phyloP scores from a whole-genome alignment of 495 filamentous ascomycete genomes.

The Rostrohypoxylon terebratum region DNA sequence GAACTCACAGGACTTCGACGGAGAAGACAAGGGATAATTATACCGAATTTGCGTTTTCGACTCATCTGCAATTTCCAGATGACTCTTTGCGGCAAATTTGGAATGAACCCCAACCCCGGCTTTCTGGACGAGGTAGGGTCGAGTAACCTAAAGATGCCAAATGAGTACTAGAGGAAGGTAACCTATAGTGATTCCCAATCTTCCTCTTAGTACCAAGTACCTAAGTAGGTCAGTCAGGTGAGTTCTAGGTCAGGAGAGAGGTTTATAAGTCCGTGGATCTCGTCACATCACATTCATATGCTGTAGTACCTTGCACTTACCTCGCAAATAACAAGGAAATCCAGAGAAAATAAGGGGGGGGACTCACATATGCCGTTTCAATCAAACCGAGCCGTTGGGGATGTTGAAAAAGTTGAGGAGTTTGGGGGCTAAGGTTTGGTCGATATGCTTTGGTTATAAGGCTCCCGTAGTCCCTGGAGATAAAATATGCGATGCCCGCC shows the following conservation, averaged over 20 bases:
- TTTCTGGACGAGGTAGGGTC: background rate
- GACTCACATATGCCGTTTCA: background rate
- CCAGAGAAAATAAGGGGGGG: background rate
- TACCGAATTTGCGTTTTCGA: background rate
- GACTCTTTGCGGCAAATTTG: background rate
- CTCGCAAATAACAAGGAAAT: too few species aligned
- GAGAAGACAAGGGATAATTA: background rate
- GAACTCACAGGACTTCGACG: background rate
- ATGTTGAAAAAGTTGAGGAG: too few species aligned
- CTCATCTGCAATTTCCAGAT: background rate
- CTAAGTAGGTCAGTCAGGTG: background rate
- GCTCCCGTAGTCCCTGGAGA: too few species aligned
- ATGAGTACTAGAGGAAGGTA: background rate
- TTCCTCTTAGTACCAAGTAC: too few species aligned
- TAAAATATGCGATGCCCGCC: too few species aligned
- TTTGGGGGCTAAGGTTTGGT: too few species aligned
- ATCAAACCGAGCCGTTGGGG: background rate
- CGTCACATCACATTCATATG: too few species aligned
- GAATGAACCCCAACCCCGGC: background rate
- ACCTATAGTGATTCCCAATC: background rate
- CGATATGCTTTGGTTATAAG: too few species aligned
- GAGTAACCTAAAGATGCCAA: background rate
- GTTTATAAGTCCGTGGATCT: too few species aligned
- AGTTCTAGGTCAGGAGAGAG: too few species aligned
- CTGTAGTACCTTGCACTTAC: too few species aligned